These are phyloP conservation scores for Floccularia luteovirens DNA, from an alignment of 768 basidiomycete species.

Conservation along the genomic window DNA sequence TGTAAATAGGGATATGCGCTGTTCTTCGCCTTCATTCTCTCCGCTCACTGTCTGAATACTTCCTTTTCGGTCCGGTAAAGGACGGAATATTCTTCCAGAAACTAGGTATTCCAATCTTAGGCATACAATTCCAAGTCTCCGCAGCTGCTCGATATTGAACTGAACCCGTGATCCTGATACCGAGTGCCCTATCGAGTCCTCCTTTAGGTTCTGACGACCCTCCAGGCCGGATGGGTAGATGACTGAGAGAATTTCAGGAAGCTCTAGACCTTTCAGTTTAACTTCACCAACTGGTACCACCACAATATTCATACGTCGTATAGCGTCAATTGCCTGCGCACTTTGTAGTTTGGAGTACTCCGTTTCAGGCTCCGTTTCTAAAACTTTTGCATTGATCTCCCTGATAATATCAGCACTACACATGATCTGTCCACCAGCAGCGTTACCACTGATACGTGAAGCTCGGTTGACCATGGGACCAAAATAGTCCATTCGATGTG, in stretches of 20 bases:
- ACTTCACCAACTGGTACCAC: conserved; percentile 80
- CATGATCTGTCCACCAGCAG: conserved; percentile 91
- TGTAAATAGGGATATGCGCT: conserved; percentile 31
- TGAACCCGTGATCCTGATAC: conserved; percentile 46
- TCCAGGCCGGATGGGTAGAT: conserved; percentile 74
- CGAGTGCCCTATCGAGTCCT: conserved; percentile 20
- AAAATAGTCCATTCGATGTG: conserved; percentile 96
- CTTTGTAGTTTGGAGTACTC: conserved; percentile 54
- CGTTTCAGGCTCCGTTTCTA: conserved; percentile 47
- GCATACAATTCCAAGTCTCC: conserved; percentile 64
- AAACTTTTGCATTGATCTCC: conserved; percentile 64
- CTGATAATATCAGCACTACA: conserved; percentile 82
- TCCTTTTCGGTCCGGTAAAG: conserved; percentile 34
- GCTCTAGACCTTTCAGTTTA: conserved; percentile 91
- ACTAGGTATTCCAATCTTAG: conserved; percentile 76
- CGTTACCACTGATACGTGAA: conserved; percentile 73
- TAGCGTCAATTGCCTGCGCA: conserved; percentile 60
- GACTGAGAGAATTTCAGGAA: conserved; percentile 80
- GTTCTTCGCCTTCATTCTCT: conserved; percentile 18
- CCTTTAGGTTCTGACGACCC: conserved; percentile 58
- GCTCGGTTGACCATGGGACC: conserved; percentile 95
- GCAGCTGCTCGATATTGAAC: conserved; percentile 69
- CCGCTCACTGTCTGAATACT: conserved; percentile 27
- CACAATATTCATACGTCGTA: conserved; percentile 62
- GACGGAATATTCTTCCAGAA: conserved; percentile 50